Percentiles rank a stretch among this genome's conserved stretches.
These are phyloP conservation scores for Meira nashicola DNA, from an alignment of 1,284 basidiomycete genomes.

Conservation along the genomic window DNA sequence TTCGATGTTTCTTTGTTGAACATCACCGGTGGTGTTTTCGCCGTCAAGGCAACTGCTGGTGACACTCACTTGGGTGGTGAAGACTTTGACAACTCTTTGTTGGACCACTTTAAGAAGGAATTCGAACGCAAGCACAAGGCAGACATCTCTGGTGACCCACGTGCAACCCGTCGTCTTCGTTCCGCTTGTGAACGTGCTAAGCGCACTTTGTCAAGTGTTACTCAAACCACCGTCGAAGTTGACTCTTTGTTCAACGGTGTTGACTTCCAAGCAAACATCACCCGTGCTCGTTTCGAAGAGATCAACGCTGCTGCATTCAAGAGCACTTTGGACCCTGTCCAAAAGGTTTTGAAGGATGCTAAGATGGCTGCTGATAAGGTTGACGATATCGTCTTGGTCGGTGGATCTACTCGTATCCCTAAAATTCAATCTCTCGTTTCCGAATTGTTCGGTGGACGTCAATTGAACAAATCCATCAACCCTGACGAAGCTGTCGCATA, in stretches of 20 bases:
- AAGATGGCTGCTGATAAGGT: constrained; percentile 97
- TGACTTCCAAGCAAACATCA: constrained; percentile 53
- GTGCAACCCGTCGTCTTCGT: constrained; percentile 89
- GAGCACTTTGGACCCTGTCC: constrained; percentile 94
- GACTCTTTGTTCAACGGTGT: constrained; percentile 91
- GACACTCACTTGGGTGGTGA: constrained; percentile 70
- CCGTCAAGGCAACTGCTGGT: constrained; percentile 63
- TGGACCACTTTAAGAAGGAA: constrained; percentile 73
- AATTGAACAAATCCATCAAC: constrained; percentile 86
- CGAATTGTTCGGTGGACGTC: constrained; percentile 93
- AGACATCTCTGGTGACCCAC: constrained; percentile 91
- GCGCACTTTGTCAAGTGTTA: constrained; percentile 93
- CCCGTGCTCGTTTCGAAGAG: constrained; percentile 95
- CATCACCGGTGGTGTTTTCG: constrained; percentile 64
- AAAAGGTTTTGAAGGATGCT: constrained; percentile 97
- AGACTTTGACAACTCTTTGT: constrained; percentile 94
- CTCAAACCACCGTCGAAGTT: constrained; percentile 97
- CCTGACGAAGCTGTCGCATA: constrained; percentile 57
- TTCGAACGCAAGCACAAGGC: constrained; percentile 70
- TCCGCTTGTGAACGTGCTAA: constrained; percentile 99
- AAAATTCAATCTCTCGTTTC: constrained; percentile 98
- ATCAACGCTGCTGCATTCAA: constrained; percentile 92
- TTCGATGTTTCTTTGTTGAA: constrained; percentile 66
- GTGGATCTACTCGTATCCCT: constrained; percentile 99
- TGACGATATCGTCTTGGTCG: constrained; percentile 98